Percentiles rank a stretch among this genome's conserved stretches.
Evolutionary conservation across 306 rosid genomes (phyloP).

Genomic region (Rubus parviflorus): DNA sequence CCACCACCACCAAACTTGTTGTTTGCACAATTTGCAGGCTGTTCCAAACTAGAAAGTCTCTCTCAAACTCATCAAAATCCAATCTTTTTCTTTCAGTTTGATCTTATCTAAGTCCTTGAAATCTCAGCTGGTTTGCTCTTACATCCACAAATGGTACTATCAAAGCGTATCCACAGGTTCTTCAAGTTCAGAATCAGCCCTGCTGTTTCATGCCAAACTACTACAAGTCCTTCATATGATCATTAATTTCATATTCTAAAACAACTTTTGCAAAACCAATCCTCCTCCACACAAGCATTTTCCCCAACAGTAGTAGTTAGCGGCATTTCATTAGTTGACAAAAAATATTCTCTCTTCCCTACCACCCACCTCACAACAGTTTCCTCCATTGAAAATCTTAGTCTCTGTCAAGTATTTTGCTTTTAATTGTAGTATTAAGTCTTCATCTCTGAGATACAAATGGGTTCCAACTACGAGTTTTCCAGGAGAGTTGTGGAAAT

Average conservation of each 20-base stretch:
- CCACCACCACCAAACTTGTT: background rate
- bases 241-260: constrained; percentile 29
- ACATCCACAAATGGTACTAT: constrained; percentile 51
- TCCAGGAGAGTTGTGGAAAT: constrained; percentile 52
- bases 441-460: constrained; percentile 22
- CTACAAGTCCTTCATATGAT: constrained; percentile 19
- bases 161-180: constrained; percentile 58
- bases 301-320: background rate
- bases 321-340: constrained; percentile 4
- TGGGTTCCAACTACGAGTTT: constrained; percentile 46
- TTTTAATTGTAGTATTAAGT: background rate
- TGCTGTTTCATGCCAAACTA: constrained; percentile 18
- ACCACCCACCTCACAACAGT: constrained; percentile 23
- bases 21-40: constrained; percentile 8
- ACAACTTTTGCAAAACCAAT: constrained; percentile 1
- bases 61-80: constrained; percentile 17
- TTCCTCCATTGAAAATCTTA: constrained; percentile 10
- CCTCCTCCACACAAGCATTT: constrained; percentile 33
- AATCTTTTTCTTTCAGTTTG: background rate
- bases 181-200: constrained; percentile 48
- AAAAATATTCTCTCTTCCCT: constrained; percentile 25
- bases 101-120: constrained; percentile 5
- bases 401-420: background rate
- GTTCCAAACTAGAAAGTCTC: constrained; percentile 9
- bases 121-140: constrained; percentile 18